A percentile compares a stretch with the other conserved stretches of the same genome.
Conservation (phyloP, 202 grass and related monocot genomes). For the Cymbopogon flexuosus region DNA sequence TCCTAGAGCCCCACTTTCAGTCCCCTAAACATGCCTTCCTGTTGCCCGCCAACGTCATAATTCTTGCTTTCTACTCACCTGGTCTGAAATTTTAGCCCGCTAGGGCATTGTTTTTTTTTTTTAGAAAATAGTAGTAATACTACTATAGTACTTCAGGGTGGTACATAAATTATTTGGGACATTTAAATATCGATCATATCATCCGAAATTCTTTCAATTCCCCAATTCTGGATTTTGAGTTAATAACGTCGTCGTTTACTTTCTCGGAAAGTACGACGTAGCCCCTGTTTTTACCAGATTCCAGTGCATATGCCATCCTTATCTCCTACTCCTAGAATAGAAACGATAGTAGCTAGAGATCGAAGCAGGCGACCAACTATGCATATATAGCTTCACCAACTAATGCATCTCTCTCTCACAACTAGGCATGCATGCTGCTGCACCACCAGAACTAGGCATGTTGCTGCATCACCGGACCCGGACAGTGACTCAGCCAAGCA, state of each 20-base stretch:
- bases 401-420: not conserved
- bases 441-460: too few species aligned
- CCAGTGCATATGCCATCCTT: not conserved
- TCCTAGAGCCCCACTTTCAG: conserved; percentile 43
- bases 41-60: conserved; percentile 28
- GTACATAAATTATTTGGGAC: too few species aligned
- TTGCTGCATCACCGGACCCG: not conserved
- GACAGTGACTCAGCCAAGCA: not conserved
- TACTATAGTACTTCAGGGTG: too few species aligned
- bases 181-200: too few species aligned
- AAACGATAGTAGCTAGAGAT: too few species aligned
- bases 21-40: conserved; percentile 28
- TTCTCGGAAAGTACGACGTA: not conserved
- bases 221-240: not conserved
- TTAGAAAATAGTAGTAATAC: too few species aligned
- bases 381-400: not conserved
- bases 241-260: too few species aligned
- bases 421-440: not conserved
- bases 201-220: too few species aligned
- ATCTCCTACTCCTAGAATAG: too few species aligned
- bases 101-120: too few species aligned
- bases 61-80: not conserved
- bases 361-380: too few species aligned
- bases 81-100: not conserved
- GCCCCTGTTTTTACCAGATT: not conserved